phyloP scores from a whole-genome alignment of 768 basidiomycete species.

The Termitomyces sp. region DNA sequence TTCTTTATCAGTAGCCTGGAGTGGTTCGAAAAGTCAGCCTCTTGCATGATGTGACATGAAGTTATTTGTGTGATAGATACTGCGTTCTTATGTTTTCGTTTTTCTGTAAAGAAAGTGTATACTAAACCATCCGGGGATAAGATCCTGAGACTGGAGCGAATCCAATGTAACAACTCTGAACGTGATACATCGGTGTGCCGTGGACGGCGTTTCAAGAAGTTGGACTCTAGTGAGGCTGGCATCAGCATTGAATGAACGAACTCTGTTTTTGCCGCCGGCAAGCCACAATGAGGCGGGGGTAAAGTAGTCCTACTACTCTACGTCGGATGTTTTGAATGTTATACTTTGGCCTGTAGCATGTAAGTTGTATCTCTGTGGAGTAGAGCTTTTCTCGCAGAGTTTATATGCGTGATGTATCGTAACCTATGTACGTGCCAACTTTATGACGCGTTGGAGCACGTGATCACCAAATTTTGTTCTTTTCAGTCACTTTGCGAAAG shows the following conservation, averaged over 20 bases:
- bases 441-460: not conserved
- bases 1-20: constrained; percentile 47
- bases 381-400: too few species aligned
- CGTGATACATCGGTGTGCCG: not conserved
- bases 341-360: too few species aligned
- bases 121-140: not conserved
- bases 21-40: constrained; percentile 23
- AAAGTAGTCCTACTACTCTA: too few species aligned
- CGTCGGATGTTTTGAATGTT: too few species aligned
- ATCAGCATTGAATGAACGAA: too few species aligned
- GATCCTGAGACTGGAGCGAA: not conserved
- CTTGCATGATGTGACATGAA: constrained; percentile 4
- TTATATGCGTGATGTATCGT: too few species aligned
- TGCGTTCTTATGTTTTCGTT: not conserved
- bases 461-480: not conserved
- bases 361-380: too few species aligned
- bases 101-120: not conserved
- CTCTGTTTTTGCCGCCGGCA: too few species aligned
- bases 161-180: not conserved
- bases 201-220: too few species aligned
- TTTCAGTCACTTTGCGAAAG: not conserved
- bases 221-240: too few species aligned
- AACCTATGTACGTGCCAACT: too few species aligned
- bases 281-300: too few species aligned
- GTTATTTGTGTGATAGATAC: not conserved